phyloP scores from a whole-genome alignment of 805 yeast species.

The Priceomyces carsonii region DNA sequence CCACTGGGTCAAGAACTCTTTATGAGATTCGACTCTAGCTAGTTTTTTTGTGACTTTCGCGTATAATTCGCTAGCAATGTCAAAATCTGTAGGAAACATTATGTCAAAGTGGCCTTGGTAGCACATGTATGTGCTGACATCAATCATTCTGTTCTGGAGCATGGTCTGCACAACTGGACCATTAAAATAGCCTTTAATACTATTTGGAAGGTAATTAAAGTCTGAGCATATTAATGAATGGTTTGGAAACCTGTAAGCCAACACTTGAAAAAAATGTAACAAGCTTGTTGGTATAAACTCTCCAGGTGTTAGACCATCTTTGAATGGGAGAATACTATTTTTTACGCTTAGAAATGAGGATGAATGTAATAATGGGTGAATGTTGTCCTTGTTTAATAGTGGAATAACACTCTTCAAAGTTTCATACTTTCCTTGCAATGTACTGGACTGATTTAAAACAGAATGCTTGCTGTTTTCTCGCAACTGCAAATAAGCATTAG shows the following conservation, averaged over 20 bases:
- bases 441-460: constrained; percentile 26
- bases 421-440: constrained; percentile 23
- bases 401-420: constrained; percentile 31
- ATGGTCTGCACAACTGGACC: constrained; percentile 83
- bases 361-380: constrained; percentile 65
- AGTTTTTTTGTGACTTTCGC: constrained; percentile 61
- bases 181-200: constrained; percentile 55
- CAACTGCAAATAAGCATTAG: constrained; percentile 54
- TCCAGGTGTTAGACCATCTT: constrained; percentile 65
- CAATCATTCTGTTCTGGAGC: constrained; percentile 64
- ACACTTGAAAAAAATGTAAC: constrained; percentile 61
- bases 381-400: constrained; percentile 25
- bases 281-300: constrained; percentile 84
- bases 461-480: constrained; percentile 49
- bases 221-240: constrained; percentile 77
- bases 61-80: constrained; percentile 60
- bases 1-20: constrained; percentile 68
- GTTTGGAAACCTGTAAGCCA: constrained; percentile 67
- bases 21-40: constrained; percentile 56
- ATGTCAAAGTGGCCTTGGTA: constrained; percentile 85
- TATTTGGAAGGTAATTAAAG: constrained; percentile 51
- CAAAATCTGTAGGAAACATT: constrained; percentile 82
- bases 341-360: constrained; percentile 39
- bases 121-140: constrained; percentile 75
- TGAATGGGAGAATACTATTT: constrained; percentile 60